Percentiles rank a stretch among this genome's conserved stretches.
Conservation (phyloP, 2,329 filamentous ascomycete species). For the Verticillium dahliae region DNA sequence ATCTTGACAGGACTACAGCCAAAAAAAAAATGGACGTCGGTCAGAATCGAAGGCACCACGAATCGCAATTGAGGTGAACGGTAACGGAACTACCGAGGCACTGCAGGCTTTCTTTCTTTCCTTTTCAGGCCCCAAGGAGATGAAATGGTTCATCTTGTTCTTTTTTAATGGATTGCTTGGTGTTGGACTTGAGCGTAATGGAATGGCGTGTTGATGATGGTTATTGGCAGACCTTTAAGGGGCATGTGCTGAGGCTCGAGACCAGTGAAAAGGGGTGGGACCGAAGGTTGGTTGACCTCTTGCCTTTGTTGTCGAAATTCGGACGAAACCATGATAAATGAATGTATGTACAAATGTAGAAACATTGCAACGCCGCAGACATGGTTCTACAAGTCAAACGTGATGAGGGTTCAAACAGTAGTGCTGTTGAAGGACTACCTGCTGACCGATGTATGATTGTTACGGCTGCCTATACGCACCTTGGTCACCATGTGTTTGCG, state of each 20-base stretch:
- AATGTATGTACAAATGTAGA: constrained; percentile 1
- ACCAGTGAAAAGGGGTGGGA: neutral
- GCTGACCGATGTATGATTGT: too few relatives aligned
- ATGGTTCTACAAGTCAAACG: neutral
- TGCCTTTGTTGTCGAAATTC: neutral
- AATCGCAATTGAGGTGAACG: constrained; percentile 4
- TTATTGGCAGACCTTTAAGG: neutral
- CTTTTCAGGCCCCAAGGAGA: constrained; percentile 17
- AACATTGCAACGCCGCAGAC: neutral
- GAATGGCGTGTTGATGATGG: neutral
- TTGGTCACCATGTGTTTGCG: too few relatives aligned
- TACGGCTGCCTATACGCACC: too few relatives aligned
- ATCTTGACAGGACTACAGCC: neutral
- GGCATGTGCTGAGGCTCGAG: neutral
- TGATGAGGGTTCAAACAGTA: too few relatives aligned
- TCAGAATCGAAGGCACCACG: constrained; percentile 5
- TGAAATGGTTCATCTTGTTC: constrained; percentile 24
- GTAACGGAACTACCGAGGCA: neutral
- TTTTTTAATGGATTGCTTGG: constrained; percentile 13
- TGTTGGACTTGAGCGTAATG: neutral
- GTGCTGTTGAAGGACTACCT: too few relatives aligned
- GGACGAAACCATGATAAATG: neutral
- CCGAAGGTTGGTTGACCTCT: neutral
- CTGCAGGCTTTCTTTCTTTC: constrained; percentile 3
- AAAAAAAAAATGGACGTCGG: neutral